These are phyloP conservation scores for Golubevia sp. DNA, from an alignment of 1,284 basidiomycete species.

Conservation along the genomic window DNA sequence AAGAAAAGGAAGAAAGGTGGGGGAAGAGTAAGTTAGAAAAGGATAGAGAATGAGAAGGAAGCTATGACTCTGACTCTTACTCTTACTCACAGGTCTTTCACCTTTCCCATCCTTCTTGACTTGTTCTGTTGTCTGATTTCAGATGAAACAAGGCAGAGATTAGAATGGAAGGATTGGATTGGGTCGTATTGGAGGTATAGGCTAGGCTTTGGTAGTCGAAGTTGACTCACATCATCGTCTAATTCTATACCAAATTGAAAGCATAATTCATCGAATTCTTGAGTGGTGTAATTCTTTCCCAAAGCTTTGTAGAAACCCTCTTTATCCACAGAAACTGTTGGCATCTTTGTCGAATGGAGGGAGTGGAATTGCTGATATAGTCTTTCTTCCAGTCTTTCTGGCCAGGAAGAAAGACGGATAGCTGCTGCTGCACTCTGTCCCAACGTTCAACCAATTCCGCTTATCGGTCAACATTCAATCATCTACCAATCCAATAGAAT, in stretches of 20 bases:
- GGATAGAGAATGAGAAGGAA: not conserved
- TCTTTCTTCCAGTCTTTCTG: too few species aligned
- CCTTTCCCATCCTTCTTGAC: slow-evolving; percentile 74
- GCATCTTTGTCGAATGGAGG: slow-evolving; percentile 69
- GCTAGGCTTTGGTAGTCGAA: slow-evolving; percentile 18
- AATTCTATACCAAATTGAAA: slow-evolving; percentile 98
- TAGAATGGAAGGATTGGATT: not conserved
- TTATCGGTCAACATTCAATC: not conserved
- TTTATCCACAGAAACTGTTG: slow-evolving; percentile 93
- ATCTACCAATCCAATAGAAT: not conserved
- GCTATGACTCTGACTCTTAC: slow-evolving; percentile 74
- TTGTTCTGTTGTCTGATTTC: slow-evolving; percentile 79
- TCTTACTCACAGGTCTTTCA: slow-evolving; percentile 79
- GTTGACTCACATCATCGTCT: slow-evolving; percentile 82
- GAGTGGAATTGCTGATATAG: too few species aligned
- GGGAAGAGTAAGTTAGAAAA: not conserved
- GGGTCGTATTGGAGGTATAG: not conserved
- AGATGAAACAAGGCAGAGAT: slow-evolving; percentile 8
- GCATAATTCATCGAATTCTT: slow-evolving; percentile 92
- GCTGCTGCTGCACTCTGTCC: too few species aligned
- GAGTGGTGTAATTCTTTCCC: slow-evolving; percentile 79
- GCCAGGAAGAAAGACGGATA: too few species aligned
- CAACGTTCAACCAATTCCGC: too few species aligned
- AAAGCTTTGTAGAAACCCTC: slow-evolving; percentile 88
- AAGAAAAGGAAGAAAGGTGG: slow-evolving; percentile 7